A percentile compares a stretch with the other conserved stretches of the same genome.
Conservation (phyloP, 2,329 filamentous ascomycete genomes). For the Verticillium isaacii region DNA sequence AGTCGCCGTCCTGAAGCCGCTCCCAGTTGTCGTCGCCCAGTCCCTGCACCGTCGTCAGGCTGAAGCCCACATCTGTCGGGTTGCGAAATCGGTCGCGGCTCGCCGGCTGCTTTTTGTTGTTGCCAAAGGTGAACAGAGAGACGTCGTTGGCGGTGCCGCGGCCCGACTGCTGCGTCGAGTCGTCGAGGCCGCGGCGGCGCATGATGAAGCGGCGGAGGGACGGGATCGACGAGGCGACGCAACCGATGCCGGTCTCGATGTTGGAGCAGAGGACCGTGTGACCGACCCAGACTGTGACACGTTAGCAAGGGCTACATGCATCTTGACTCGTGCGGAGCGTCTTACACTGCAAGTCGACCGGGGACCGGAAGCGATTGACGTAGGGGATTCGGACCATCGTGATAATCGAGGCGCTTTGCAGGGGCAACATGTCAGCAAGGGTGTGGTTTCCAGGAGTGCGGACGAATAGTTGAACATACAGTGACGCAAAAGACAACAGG, state of each 20-base stretch:
- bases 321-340: constrained; percentile 1
- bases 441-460: neutral
- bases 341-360: constrained; percentile 6
- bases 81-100: constrained; percentile 5
- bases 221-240: constrained; percentile 15
- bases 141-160: neutral
- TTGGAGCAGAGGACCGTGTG: constrained; percentile 16
- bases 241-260: constrained; percentile 16
- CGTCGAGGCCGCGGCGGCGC: constrained; percentile 8
- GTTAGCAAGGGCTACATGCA: neutral
- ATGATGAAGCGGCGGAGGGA: constrained; percentile 13
- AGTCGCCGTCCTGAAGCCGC: constrained; percentile 11
- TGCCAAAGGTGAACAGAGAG: constrained; percentile 9
- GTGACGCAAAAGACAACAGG: constrained; percentile 15
- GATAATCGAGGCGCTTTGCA: constrained; percentile 13
- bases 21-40: constrained; percentile 11
- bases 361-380: constrained; percentile 13
- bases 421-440: neutral
- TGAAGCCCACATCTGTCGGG: constrained; percentile 8
- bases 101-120: constrained; percentile 7
- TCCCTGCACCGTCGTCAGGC: constrained; percentile 7
- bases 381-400: constrained; percentile 18
- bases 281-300: constrained; percentile 10
- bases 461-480: constrained; percentile 3
- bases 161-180: constrained; percentile 2